Conservation (phyloP, 2,329 filamentous ascomycete genomes). For the Acrocalymma vagum region DNA sequence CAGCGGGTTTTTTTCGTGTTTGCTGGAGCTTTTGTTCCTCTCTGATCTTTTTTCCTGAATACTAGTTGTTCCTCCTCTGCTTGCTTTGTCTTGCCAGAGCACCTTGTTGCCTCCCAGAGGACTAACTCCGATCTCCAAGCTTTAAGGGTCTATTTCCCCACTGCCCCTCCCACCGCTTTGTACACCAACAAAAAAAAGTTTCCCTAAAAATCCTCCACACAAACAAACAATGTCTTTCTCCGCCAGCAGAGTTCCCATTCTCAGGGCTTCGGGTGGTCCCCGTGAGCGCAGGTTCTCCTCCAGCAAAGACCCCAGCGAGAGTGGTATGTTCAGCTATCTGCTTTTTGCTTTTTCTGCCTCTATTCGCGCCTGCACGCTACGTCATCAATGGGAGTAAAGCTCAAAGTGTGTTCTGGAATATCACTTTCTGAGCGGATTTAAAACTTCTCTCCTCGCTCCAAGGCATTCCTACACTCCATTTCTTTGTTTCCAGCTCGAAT, state of each 20-base stretch:
- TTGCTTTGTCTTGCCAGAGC: too few relatives aligned
- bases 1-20: too few relatives aligned
- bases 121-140: too few relatives aligned
- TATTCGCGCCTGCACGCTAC: too few relatives aligned
- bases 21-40: too few relatives aligned
- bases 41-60: too few relatives aligned
- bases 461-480: background rate
- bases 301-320: constrained; percentile 46
- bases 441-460: background rate
- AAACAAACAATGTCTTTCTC: constrained; percentile 46
- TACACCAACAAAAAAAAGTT: too few relatives aligned
- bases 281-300: constrained; percentile 44
- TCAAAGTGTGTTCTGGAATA: background rate
- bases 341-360: constrained; percentile 6
- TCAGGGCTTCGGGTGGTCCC: constrained; percentile 33
- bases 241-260: constrained; percentile 39
- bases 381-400: background rate
- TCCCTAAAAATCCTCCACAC: constrained; percentile 4
- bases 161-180: too few relatives aligned
- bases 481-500: background rate
- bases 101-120: too few relatives aligned
- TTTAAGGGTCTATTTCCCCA: too few relatives aligned
- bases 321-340: constrained; percentile 35
- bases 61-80: too few relatives aligned
- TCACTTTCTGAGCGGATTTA: too few relatives aligned